phyloP scores from a whole-genome alignment of 2,329 filamentous ascomycete species.

The Fusarium hainanense region DNA sequence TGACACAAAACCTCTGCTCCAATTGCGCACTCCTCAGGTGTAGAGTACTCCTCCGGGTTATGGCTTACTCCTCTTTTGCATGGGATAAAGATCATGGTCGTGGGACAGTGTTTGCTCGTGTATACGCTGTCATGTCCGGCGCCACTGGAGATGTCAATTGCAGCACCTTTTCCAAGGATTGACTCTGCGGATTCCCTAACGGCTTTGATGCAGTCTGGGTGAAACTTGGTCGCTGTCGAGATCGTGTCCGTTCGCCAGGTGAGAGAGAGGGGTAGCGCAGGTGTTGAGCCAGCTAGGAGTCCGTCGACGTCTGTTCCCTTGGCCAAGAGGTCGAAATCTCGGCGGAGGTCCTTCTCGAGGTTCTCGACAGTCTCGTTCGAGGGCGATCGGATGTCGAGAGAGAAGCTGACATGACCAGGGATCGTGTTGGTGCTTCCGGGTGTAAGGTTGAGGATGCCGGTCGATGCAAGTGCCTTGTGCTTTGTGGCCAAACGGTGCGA shows the following conservation, averaged over 20 bases:
- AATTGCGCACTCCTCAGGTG: constrained; percentile 47
- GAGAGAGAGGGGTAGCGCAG: constrained; percentile 62
- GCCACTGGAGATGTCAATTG: constrained; percentile 50
- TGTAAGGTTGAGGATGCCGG: constrained; percentile 43
- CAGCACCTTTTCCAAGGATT: constrained; percentile 50
- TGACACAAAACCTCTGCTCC: constrained; percentile 42
- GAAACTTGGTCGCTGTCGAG: constrained; percentile 70
- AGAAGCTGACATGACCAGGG: constrained; percentile 72
- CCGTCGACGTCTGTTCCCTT: constrained; percentile 57
- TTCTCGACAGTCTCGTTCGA: constrained; percentile 63
- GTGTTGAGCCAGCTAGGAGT: constrained; percentile 28
- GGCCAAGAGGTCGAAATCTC: constrained; percentile 61
- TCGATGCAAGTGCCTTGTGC: constrained; percentile 44
- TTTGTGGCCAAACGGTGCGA: constrained; percentile 43
- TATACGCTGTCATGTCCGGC: constrained; percentile 52
- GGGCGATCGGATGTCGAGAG: constrained; percentile 70
- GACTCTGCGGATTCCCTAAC: constrained; percentile 65
- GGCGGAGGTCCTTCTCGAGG: constrained; percentile 59
- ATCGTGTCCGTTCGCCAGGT: constrained; percentile 70
- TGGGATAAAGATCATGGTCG: constrained; percentile 51
- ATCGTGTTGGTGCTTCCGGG: constrained; percentile 78
- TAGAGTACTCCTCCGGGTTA: constrained; percentile 44
- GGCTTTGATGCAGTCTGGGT: constrained; percentile 72
- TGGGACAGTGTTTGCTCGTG: constrained; percentile 46
- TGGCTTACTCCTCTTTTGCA: constrained; percentile 49